These are phyloP conservation scores for Oryza glumipatula DNA, from an alignment of 176 grass and related monocot genomes.

Conservation along the genomic window DNA sequence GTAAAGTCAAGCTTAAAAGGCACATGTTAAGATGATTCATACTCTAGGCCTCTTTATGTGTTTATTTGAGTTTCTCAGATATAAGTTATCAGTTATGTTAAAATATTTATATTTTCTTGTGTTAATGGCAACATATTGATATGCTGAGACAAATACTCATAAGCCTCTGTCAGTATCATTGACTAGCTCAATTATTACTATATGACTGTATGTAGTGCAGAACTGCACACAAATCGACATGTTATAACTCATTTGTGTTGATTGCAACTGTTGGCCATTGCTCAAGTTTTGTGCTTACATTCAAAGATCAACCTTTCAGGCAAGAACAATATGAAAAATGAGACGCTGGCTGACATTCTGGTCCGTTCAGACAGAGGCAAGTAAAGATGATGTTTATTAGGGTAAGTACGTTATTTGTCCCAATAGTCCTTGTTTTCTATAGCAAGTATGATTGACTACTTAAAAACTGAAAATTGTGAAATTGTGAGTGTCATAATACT, in stretches of 20 bases:
- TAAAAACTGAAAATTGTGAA: too few relatives aligned
- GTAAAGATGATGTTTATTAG: not conserved
- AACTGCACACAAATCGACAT: not conserved
- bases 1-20: too few relatives aligned
- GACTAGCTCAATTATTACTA: not conserved
- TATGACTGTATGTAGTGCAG: too few relatives aligned
- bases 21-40: too few relatives aligned
- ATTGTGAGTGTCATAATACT: too few relatives aligned
- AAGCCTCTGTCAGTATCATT: not conserved
- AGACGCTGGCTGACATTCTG: constrained; percentile 15
- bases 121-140: not conserved
- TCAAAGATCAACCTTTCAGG: not conserved
- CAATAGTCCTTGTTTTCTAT: not conserved
- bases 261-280: not conserved
- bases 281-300: not conserved
- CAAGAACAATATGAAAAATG: not conserved
- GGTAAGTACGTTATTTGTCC: not conserved
- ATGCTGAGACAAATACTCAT: too few relatives aligned
- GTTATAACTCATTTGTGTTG: not conserved
- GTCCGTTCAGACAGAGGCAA: not conserved
- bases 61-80: too few relatives aligned
- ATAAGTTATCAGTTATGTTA: not conserved
- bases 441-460: too few relatives aligned
- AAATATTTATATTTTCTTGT: not conserved
- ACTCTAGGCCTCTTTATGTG: too few relatives aligned